Evolutionary conservation across 192 early-diverging fungal species (phyloP), one percentile per base, ranked within the genome.

Genomic region (Rhizophagus clarus): DNA sequence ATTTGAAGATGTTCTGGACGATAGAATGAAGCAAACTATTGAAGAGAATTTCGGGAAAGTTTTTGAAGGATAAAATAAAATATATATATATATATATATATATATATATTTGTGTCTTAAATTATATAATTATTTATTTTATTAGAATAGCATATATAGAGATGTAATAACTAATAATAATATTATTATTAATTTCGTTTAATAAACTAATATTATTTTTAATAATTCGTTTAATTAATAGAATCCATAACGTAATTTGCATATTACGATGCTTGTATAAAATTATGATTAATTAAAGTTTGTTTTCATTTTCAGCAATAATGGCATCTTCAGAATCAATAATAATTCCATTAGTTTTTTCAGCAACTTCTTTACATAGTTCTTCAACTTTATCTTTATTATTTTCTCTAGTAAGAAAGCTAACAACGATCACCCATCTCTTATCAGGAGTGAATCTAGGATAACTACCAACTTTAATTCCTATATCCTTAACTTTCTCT

Each of bases 1-100:
- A 31, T 91, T 95, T 82, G 95, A 97, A 81, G 90, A 88, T 17
- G 76, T 94, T 0, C 79, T 98, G 80, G 95, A 96, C 66, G 90
- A 92, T 34, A 85, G 82, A 1, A 86, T 95, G 87, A 90, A 90
- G 73, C 80, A 85, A 17, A 84, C 87, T 34, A 80, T 97, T 32
- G 91, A 96, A 80, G 83, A 87, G 70, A 88, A 93, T 83, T 93
- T 93, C 68, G 97, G 97, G 12, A 85, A 83, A 9, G 84, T 93
- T 20, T 95, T 97, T 87, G 92, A 90, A 51, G 93, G 89, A 11
- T 96, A 87, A 85, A 77, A 62, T 77, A 74, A 68, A 8, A 26
- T 11, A 28, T 15, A 28, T 63, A 26, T 11, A 28, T 15, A 28
- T 63, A 26, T 11, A 28, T 15, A 28, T 63, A n/a, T n/a, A n/a